Evolutionary conservation across 305 asterid genomes (phyloP).

Genomic region (Coffea humblotiana): DNA sequence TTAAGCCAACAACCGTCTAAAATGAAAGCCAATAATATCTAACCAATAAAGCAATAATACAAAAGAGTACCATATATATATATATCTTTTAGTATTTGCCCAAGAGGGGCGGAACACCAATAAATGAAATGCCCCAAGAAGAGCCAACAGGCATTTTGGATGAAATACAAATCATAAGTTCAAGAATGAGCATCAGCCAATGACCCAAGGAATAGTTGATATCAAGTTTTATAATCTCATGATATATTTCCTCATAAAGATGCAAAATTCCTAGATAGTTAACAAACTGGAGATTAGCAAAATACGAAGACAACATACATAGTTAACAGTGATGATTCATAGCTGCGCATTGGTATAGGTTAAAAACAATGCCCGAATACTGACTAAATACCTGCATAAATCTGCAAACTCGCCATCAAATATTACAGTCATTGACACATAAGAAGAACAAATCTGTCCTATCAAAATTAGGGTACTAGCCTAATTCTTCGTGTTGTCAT

Average conservation of each 20-base stretch:
- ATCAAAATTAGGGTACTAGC: background rate
- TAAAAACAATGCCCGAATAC: background rate
- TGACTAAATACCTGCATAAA: background rate
- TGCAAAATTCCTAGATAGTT: background rate
- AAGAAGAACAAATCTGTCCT: background rate
- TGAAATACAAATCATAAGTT: background rate
- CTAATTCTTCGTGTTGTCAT: background rate
- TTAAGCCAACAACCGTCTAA: background rate
- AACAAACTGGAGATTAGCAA: background rate
- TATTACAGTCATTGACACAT: background rate
- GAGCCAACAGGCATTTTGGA: background rate
- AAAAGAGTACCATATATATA: background rate
- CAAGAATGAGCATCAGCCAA: background rate
- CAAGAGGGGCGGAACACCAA: background rate
- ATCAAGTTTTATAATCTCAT: background rate
- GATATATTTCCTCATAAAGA: background rate
- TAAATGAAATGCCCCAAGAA: background rate
- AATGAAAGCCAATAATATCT: background rate
- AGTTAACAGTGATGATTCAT: background rate
- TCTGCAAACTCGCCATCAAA: background rate
- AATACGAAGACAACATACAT: background rate
- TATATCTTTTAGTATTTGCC: too few relatives aligned
- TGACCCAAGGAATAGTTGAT: background rate
- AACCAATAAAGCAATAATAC: background rate
- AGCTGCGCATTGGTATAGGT: background rate